Conservation (phyloP, 495 filamentous ascomycete genomes). For the Friedmanniomyces endolithicus region DNA sequence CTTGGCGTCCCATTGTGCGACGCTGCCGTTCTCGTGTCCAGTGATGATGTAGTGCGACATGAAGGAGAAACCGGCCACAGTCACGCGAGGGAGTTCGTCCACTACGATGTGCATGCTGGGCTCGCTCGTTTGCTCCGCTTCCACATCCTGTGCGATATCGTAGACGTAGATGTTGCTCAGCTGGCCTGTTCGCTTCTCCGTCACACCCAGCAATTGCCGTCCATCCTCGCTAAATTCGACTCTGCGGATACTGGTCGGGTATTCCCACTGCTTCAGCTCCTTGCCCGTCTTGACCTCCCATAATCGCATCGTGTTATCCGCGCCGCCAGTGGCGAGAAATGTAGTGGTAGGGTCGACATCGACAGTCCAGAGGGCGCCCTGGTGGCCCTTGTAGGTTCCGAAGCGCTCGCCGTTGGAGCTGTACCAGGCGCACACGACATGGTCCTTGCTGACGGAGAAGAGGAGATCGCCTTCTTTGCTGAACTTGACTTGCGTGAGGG, state of each 20-base stretch:
- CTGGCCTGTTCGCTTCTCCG: conserved; percentile 94
- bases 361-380: conserved; percentile 96
- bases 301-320: conserved; percentile 93
- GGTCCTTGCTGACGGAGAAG: conserved; percentile 96
- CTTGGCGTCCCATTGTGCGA: conserved; percentile 93
- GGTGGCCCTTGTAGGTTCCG: conserved; percentile 91
- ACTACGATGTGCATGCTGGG: conserved; percentile 73
- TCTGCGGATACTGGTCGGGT: conserved; percentile 87
- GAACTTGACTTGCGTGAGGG: conserved; percentile 97
- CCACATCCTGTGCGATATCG: conserved; percentile 66
- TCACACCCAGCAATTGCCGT: conserved; percentile 75
- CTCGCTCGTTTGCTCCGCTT: conserved; percentile 74
- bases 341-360: conserved; percentile 91
- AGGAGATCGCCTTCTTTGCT: conserved; percentile 94
- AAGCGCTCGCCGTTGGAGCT: conserved; percentile 46
- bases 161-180: conserved; percentile 85
- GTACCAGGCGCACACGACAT: conserved; percentile 86
- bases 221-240: conserved; percentile 94
- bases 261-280: conserved; percentile 91
- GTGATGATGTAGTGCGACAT: conserved; percentile 87
- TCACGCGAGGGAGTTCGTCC: conserved; percentile 41
- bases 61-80: conserved; percentile 88
- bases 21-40: conserved; percentile 87
- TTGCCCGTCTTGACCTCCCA: conserved; percentile 94
- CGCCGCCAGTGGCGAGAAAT: conserved; percentile 84